Base-by-base conservation (phyloP, 2,329 filamentous ascomycete species). In the Alternaria brassicicola region DNA sequence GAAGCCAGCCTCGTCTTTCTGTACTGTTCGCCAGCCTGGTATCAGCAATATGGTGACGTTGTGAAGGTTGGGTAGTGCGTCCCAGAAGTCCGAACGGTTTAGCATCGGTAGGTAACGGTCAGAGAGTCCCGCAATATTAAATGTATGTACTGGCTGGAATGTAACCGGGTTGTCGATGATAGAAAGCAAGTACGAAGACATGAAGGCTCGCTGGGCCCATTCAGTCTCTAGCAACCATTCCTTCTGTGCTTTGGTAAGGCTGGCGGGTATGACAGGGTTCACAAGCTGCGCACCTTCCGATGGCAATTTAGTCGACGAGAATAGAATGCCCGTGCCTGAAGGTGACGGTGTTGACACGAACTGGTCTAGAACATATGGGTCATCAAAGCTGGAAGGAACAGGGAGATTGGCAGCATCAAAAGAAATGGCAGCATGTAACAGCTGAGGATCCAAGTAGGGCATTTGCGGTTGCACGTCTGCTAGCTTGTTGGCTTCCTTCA, bases 211-310 rank as follows among this genome's bases (percentile, higher is more conserved):
- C 63, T 91, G 88, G 6, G 88, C 88, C 86, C 88, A 90, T 51
- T 87, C 84, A 3, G 87, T 85, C 71, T 91, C 88, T 35, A 89
- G 77, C 2, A 91, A 75, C 85, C 89, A 88, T 72, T 90, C 87
- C 51, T 83, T 86, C 71, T 91, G 89, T n/a, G 85, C 80, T 57
- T 80, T 81, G 1, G 84, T 85, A n/a, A 90, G 81, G 30, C 79
- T 77, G 2, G 79, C 78, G 3, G 87, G 87, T 38, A 83, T 81
- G n/a, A 88, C 71, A 4, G 76, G 69, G 52, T 63, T 68, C 51
- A 66, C 59, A 61, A 70, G 63, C 57, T 67, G 64, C 45, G 63
- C 61, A 55, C 65, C 58, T 53, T 69, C 66, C 36, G 60, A 30
- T 57, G 76, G 69, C 51, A 58, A 57, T 36, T 55, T 59, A 4